phyloP scores from a whole-genome alignment of 2,329 filamentous ascomycete species.

The Monilinia aucupariae region DNA sequence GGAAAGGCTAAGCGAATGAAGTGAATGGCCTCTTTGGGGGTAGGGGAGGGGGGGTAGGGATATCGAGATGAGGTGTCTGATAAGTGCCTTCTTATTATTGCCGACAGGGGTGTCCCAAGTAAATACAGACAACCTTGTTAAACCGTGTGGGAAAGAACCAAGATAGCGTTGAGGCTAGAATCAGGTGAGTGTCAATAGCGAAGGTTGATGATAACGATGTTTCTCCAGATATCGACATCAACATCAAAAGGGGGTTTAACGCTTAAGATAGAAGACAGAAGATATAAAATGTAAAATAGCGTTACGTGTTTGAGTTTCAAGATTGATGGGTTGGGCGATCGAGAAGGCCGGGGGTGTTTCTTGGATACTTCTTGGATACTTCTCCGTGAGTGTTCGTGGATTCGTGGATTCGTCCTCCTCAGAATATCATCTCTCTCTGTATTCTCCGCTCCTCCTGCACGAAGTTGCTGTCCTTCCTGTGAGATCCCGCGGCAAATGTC shows the following conservation, averaged over 20 bases:
- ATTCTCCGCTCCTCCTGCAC: too few relatives aligned
- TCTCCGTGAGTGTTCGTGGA: too few relatives aligned
- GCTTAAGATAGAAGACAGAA: too few relatives aligned
- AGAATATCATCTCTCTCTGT: too few relatives aligned
- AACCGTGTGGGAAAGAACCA: neutral
- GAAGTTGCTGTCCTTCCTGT: neutral
- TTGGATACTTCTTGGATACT: too few relatives aligned
- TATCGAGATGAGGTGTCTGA: slow-evolving; percentile 13
- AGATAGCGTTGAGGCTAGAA: neutral
- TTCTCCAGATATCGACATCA: too few relatives aligned
- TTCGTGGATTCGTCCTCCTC: too few relatives aligned
- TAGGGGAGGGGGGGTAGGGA: slow-evolving; percentile 12
- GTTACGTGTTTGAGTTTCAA: too few relatives aligned
- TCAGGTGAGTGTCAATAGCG: neutral
- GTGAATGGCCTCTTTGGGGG: neutral
- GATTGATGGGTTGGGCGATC: too few relatives aligned
- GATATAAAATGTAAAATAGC: too few relatives aligned
- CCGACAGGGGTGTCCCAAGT: neutral
- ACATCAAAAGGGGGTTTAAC: too few relatives aligned
- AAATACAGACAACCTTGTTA: neutral
- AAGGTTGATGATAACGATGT: neutral
- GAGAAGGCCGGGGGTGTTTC: too few relatives aligned
- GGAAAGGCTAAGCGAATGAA: slow-evolving; percentile 8
- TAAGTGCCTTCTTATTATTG: neutral
- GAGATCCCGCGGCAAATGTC: slow-evolving; percentile 1